phyloP scores from a whole-genome alignment of 805 yeast genomes.

The Candida vaughaniae region DNA sequence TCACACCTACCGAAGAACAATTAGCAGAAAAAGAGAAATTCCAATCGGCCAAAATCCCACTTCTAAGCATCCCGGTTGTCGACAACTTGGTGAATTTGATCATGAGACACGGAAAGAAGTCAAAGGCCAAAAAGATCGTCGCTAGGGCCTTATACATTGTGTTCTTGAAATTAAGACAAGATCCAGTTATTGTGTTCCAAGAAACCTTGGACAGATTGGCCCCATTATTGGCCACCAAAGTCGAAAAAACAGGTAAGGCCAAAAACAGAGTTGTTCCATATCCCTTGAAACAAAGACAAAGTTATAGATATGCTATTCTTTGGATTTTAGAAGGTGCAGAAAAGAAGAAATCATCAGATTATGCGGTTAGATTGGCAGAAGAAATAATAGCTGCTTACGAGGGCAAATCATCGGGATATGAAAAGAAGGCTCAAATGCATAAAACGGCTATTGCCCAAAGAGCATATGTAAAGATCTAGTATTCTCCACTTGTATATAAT shows the following conservation, averaged over 20 bases:
- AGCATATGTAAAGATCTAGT: conserved; percentile 58
- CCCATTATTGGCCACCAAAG: conserved; percentile 77
- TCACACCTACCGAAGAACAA: conserved; percentile 67
- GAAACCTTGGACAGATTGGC: conserved; percentile 77
- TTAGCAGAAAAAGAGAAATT: conserved; percentile 52
- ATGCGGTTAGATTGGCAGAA: conserved; percentile 86
- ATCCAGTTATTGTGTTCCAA: conserved; percentile 77
- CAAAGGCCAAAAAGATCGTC: conserved; percentile 70
- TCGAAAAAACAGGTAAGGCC: conserved; percentile 82
- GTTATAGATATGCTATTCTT: conserved; percentile 80
- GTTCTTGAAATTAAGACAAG: conserved; percentile 66
- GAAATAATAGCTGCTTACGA: conserved; percentile 75
- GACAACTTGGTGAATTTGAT: conserved; percentile 79
- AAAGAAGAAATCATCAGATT: conserved; percentile 75
- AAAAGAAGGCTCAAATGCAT: conserved; percentile 79
- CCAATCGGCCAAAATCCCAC: conserved; percentile 56
- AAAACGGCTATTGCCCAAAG: conserved; percentile 85
- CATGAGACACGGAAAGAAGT: conserved; percentile 90
- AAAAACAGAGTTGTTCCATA: conserved; percentile 78
- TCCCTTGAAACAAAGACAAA: conserved; percentile 78
- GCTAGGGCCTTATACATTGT: conserved; percentile 78
- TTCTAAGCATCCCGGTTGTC: conserved; percentile 64
- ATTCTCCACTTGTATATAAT: conserved; percentile 13
- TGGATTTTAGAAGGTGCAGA: conserved; percentile 89
- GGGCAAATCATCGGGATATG: conserved; percentile 82